These are phyloP conservation scores for Apiospora sp. DNA, from an alignment of 2,329 filamentous ascomycete genomes.

Conservation along the genomic window DNA sequence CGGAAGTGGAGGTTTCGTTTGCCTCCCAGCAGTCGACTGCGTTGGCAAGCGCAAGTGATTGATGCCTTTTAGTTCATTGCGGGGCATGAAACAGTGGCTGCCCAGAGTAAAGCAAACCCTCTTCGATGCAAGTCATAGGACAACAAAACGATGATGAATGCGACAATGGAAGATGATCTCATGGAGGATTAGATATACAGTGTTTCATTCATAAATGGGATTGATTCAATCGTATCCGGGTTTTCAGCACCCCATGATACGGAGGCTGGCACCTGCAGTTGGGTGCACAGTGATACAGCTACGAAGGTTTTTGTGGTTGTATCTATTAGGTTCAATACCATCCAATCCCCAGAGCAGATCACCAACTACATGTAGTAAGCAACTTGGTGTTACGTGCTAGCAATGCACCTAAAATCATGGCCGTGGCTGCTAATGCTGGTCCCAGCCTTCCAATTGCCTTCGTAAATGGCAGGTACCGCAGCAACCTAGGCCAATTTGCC, in stretches of 20 bases:
- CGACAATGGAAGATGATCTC: not conserved
- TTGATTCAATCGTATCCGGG: not conserved
- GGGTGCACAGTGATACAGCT: not conserved
- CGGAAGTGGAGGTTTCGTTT: constrained; percentile 17
- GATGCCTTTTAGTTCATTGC: not conserved
- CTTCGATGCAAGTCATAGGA: not conserved
- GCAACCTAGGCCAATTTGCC: not conserved
- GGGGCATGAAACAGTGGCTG: not conserved
- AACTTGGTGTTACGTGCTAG: not conserved
- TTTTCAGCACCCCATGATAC: not conserved
- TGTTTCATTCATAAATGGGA: not conserved
- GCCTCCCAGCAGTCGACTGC: not conserved
- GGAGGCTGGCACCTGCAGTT: not conserved
- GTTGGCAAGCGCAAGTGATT: not conserved
- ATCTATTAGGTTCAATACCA: not conserved
- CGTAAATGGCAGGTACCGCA: not conserved
- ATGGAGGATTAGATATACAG: not conserved
- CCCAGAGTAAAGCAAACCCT: not conserved
- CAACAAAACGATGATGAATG: not conserved
- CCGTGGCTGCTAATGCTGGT: not conserved
- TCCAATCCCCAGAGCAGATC: not conserved
- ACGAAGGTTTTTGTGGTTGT: not conserved
- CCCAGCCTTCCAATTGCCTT: not conserved
- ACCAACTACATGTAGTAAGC: not conserved
- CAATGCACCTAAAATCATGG: not conserved